Evolutionary conservation across 768 basidiomycete genomes (phyloP).

Genomic region (Mrakia blollopis): DNA sequence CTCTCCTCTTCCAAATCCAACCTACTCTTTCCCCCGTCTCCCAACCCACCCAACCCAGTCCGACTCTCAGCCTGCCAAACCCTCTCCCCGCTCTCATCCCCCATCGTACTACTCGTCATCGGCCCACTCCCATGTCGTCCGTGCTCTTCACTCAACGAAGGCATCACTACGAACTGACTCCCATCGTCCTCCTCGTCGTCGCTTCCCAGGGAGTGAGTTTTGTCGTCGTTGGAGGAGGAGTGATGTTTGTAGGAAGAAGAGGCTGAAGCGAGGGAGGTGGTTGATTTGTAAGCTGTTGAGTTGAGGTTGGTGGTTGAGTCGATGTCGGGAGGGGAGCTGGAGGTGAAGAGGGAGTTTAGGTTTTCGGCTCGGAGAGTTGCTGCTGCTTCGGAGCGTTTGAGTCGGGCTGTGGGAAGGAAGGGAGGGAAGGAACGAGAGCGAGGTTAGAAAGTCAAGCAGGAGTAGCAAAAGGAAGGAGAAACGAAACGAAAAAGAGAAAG

Average conservation of each 20-base stretch:
- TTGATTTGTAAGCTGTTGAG: not conserved
- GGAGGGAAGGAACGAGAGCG: not conserved
- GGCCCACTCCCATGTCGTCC: not conserved
- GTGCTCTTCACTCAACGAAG: not conserved
- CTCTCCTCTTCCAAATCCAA: constrained; percentile 14
- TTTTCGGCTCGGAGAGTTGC: not conserved
- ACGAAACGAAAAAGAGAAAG: not conserved
- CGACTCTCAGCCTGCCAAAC: constrained; percentile 15
- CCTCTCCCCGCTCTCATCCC: not conserved
- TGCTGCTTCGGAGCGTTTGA: constrained; percentile 6
- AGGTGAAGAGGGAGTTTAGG: constrained; percentile 17
- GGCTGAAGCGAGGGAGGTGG: not conserved
- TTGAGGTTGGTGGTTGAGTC: too few relatives aligned
- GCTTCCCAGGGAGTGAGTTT: not conserved
- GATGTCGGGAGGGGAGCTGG: too few relatives aligned
- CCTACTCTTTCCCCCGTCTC: not conserved
- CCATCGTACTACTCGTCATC: constrained; percentile 21
- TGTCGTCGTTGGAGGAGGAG: too few relatives aligned
- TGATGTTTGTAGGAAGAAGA: not conserved
- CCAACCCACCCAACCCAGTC: not conserved
- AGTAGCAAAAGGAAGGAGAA: not conserved
- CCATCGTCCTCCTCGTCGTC: constrained; percentile 4
- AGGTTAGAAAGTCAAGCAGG: not conserved
- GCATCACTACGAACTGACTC: constrained; percentile 16
- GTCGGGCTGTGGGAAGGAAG: not conserved